These are phyloP conservation scores for Populus deltoides DNA, from an alignment of 345 rosid species.

Conservation along the genomic window DNA sequence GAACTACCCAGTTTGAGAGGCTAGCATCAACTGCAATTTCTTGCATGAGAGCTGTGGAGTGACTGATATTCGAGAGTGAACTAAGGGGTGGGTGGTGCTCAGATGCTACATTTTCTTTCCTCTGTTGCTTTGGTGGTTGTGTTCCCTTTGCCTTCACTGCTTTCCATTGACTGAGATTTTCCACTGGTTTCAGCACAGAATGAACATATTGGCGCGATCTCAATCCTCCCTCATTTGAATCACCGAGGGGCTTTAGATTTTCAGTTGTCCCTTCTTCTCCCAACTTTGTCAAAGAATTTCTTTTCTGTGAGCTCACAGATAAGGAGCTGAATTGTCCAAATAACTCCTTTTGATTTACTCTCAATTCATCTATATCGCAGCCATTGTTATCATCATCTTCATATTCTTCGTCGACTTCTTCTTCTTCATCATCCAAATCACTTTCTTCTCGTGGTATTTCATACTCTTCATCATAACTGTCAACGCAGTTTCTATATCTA, in stretches of 20 bases:
- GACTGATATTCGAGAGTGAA: neutral
- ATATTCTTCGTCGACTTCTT: neutral
- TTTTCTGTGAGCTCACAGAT: slow-evolving; percentile 13
- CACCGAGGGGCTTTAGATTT: slow-evolving; percentile 8
- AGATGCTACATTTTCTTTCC: slow-evolving; percentile 19
- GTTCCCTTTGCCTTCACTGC: slow-evolving; percentile 19
- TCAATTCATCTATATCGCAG: slow-evolving; percentile 9
- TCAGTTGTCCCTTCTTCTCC: slow-evolving; percentile 13
- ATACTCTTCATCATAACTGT: slow-evolving; percentile 64
- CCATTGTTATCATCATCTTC: neutral
- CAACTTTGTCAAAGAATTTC: slow-evolving; percentile 4
- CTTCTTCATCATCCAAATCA: slow-evolving; percentile 39
- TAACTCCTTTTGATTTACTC: slow-evolving; percentile 12
- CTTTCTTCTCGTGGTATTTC: slow-evolving; percentile 48
- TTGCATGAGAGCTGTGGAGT: neutral
- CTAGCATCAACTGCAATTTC: slow-evolving; percentile 23
- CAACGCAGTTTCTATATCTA: slow-evolving; percentile 30
- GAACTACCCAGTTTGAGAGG: slow-evolving; percentile 29
- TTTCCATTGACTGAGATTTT: slow-evolving; percentile 32
- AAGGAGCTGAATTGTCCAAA: slow-evolving; percentile 12
- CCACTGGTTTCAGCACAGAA: slow-evolving; percentile 30
- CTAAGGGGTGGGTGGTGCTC: slow-evolving; percentile 23
- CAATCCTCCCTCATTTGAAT: slow-evolving; percentile 5
- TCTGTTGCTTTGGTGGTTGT: slow-evolving; percentile 16
- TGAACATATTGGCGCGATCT: slow-evolving; percentile 8